Evolutionary conservation across 371 early-diverging fungal genomes (phyloP), one percentile per base, ranked within the genome.

Genomic region (Chytridium lagenaria): DNA sequence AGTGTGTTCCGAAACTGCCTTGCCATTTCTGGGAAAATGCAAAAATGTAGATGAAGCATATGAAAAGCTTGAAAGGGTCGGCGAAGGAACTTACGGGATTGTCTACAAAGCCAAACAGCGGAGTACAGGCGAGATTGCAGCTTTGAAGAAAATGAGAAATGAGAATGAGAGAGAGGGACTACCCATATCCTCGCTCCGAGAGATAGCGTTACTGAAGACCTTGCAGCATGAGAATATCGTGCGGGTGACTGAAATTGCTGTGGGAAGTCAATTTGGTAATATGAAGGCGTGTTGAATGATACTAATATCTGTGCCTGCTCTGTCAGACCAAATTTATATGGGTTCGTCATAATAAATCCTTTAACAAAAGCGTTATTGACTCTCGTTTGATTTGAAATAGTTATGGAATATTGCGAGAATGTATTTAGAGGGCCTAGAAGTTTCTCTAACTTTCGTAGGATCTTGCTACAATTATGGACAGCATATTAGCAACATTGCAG

Each of bases 121-220:
- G 52, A 36, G 39, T 10, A 31, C 30, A 1, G 31, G 44, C 12
- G 40, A 49, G 1, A 92, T 99, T 2, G 98, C 99, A 7, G 99
- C 99, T 0, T 84, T 99, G 66, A 99, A 99, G 84, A 92, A 90
- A 73, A 94, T 99, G 67, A 91, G 98, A 28, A 87, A 98, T 71
- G 98, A 98, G 71, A 93, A 94, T 74, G 99, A 99, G 82, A 92
- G 94, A 79, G 98, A 98, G 83, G 95, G 94, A 19, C 89, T 98
- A 22, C 97, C 98, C n/a, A 91, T 97, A 80, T 94, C 96, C 55
- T 96, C 99, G 7, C 92, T 99, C 75, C 88, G 99, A 71, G 99
- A 99, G 84, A 99, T 99, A 75, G 93, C 98, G 40, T 86, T 99
- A 33, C 84, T 99, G 67, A 97, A 96, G 81, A 93, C 92, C 72